These are phyloP conservation scores for Sisymbrium altissimum DNA, from an alignment of 345 rosid genomes.

Conservation along the genomic window DNA sequence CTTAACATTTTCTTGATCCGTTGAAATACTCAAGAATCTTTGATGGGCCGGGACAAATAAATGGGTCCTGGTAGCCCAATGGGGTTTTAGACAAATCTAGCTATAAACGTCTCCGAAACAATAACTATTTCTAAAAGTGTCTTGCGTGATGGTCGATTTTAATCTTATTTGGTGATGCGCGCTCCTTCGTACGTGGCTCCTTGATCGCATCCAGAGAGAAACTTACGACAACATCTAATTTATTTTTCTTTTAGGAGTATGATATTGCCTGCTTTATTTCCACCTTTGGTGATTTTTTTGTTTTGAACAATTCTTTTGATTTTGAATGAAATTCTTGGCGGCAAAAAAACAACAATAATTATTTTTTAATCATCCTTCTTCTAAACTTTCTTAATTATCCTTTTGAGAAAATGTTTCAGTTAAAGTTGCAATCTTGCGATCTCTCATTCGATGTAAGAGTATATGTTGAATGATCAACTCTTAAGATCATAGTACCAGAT, in stretches of 20 bases:
- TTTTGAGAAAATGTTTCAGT: neutral
- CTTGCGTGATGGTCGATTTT: too few relatives aligned
- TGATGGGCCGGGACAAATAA: neutral
- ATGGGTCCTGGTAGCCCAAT: neutral
- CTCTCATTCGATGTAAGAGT: neutral
- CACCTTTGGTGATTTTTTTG: too few relatives aligned
- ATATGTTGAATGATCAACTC: neutral
- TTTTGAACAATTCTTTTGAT: too few relatives aligned
- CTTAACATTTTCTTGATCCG: neutral
- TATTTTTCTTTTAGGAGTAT: too few relatives aligned
- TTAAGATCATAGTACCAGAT: constrained; percentile 3
- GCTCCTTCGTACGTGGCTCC: too few relatives aligned
- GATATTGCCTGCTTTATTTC: too few relatives aligned
- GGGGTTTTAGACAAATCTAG: neutral
- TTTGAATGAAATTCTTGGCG: too few relatives aligned
- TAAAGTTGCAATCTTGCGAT: neutral
- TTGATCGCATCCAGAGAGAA: too few relatives aligned
- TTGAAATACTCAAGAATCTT: neutral
- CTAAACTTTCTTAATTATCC: neutral
- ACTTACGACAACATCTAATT: too few relatives aligned
- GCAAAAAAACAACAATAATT: too few relatives aligned
- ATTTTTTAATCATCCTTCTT: neutral
- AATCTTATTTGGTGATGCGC: too few relatives aligned
- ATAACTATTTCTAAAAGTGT: neutral
- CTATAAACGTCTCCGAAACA: neutral